Conservation (phyloP, 176 grass and related monocot species). For the Leersia perrieri region DNA sequence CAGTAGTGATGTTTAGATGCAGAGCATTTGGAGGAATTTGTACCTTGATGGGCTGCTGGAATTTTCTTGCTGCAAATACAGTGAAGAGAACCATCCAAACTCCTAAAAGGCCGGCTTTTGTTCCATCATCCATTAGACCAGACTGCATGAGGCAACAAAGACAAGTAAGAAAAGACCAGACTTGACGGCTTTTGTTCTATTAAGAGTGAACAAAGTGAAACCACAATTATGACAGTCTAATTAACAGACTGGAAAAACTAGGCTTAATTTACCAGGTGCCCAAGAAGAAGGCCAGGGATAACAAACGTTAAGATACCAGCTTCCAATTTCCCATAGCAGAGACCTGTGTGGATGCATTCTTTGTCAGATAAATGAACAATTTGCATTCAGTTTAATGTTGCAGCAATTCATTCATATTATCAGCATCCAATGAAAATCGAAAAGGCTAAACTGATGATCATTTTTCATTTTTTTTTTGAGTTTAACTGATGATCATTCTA, state of each 20-base stretch:
- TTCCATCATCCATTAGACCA: constrained; percentile 64
- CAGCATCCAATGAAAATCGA: background rate
- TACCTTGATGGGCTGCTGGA: constrained; percentile 96
- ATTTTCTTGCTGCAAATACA: constrained; percentile 73
- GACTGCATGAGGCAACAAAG: constrained; percentile 32
- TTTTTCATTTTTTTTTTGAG: too few relatives aligned
- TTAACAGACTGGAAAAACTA: too few relatives aligned
- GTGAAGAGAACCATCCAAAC: constrained; percentile 80
- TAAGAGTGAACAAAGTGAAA: background rate
- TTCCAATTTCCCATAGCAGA: constrained; percentile 92
- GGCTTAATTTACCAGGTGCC: constrained; percentile 64
- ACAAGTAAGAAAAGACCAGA: constrained; percentile 18
- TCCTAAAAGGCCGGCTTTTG: constrained; percentile 59
- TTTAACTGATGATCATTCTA: background rate
- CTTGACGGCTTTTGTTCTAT: too few relatives aligned
- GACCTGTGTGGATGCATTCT: constrained; percentile 44
- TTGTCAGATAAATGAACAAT: background rate
- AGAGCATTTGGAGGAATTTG: background rate
- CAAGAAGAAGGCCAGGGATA: constrained; percentile 85
- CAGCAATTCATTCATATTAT: background rate
- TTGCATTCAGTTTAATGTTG: background rate
- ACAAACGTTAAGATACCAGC: constrained; percentile 87
- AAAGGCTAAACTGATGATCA: background rate
- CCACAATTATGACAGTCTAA: background rate
- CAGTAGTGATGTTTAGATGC: background rate